Evolutionary conservation across 2,329 filamentous ascomycete species (phyloP).

Genomic region (Arthroderma sp.): DNA sequence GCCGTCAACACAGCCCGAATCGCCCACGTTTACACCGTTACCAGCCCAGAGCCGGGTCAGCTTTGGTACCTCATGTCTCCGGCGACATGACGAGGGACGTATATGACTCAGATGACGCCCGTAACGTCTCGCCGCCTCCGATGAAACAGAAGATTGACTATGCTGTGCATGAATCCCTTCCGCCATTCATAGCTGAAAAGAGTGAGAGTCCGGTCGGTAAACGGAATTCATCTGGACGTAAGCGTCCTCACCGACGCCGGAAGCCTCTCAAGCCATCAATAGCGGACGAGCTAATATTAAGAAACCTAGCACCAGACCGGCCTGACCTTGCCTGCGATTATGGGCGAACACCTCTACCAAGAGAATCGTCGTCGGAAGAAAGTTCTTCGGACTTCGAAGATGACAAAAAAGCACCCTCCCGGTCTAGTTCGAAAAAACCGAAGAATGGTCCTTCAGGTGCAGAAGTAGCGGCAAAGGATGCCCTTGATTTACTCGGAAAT

Average conservation of each 20-base stretch:
- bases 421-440: too few relatives aligned
- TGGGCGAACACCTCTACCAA: slow-evolving; percentile 2
- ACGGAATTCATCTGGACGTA: slow-evolving; percentile 19
- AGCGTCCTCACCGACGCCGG: slow-evolving; percentile 16
- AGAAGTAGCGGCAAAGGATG: too few relatives aligned
- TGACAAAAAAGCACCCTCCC: too few relatives aligned
- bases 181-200: slow-evolving; percentile 21
- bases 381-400: not conserved
- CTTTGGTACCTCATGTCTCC: slow-evolving; percentile 2
- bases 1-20: too few relatives aligned
- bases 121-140: slow-evolving; percentile 25
- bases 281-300: slow-evolving; percentile 55
- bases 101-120: slow-evolving; percentile 30
- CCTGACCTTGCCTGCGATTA: slow-evolving; percentile 47
- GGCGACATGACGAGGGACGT: slow-evolving; percentile 25
- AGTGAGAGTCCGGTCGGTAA: slow-evolving; percentile 4
- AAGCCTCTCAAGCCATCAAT: slow-evolving; percentile 26
- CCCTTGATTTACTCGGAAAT: too few relatives aligned
- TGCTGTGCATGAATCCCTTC: slow-evolving; percentile 18
- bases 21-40: not conserved
- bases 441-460: too few relatives aligned
- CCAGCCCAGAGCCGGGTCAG: not conserved
- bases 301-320: slow-evolving; percentile 49
- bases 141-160: slow-evolving; percentile 20
- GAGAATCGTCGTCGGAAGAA: not conserved